Evolutionary conservation across 163 green algal genomes (phyloP).

Genomic region (Volvox carteri): DNA sequence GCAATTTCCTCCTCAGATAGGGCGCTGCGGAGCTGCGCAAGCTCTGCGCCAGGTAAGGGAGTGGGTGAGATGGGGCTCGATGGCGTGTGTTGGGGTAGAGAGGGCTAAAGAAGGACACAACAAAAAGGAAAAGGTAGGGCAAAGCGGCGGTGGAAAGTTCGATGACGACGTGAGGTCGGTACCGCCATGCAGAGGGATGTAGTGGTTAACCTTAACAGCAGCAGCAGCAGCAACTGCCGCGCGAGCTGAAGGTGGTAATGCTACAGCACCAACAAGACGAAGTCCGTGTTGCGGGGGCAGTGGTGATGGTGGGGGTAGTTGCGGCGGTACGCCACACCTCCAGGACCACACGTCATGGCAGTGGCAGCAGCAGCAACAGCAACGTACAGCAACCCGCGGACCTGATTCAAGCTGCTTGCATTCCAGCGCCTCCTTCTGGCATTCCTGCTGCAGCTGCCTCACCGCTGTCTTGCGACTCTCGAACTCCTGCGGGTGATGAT

Average conservation of each 20-base stretch:
- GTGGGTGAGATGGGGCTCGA: too few relatives aligned
- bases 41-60: conserved; percentile 34
- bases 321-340: too few relatives aligned
- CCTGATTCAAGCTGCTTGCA: conserved; percentile 51
- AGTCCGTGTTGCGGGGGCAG: too few relatives aligned
- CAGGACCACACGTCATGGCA: too few relatives aligned
- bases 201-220: neutral
- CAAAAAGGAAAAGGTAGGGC: neutral
- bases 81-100: too few relatives aligned
- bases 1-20: conserved; percentile 37
- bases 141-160: too few relatives aligned
- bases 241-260: neutral
- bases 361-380: too few relatives aligned
- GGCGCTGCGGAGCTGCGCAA: neutral
- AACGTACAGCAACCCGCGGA: neutral
- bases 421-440: conserved; percentile 61
- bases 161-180: neutral
- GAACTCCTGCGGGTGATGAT: conserved; percentile 65
- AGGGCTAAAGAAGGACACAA: neutral
- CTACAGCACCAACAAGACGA: too few relatives aligned
- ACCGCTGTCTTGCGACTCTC: conserved; percentile 67
- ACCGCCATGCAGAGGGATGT: neutral
- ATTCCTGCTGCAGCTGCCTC: conserved; percentile 64
- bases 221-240: neutral
- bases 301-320: too few relatives aligned